These are phyloP conservation scores for Fragaria vesca DNA, from an alignment of 306 rosid species.

Conservation along the genomic window DNA sequence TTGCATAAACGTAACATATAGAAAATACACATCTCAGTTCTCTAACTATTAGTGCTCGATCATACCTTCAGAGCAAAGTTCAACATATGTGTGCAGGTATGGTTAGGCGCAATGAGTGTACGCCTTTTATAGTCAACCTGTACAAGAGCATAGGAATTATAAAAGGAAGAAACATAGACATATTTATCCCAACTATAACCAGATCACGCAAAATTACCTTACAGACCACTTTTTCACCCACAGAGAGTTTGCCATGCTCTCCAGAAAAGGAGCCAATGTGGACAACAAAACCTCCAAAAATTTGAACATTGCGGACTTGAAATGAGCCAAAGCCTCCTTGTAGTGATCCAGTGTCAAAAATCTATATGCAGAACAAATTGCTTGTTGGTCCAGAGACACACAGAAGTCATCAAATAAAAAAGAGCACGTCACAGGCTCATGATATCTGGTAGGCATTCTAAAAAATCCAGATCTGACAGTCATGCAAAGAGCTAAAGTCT, in stretches of 20 bases:
- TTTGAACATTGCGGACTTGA: slow-evolving; percentile 80
- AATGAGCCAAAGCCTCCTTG: slow-evolving; percentile 58
- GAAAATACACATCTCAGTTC: not conserved
- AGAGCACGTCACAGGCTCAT: not conserved
- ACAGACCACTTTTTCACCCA: slow-evolving; percentile 75
- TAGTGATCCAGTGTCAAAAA: slow-evolving; percentile 88
- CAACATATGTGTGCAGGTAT: slow-evolving; percentile 97
- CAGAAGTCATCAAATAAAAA: slow-evolving; percentile 5
- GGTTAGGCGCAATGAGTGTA: slow-evolving; percentile 81
- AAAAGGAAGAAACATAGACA: not conserved
- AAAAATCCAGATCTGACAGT: not conserved
- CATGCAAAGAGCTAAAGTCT: not conserved
- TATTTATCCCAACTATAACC: not conserved
- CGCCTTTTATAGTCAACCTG: slow-evolving; percentile 95
- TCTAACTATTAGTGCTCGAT: slow-evolving; percentile 6
- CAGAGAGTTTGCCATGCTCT: slow-evolving; percentile 51
- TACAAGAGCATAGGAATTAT: slow-evolving; percentile 23
- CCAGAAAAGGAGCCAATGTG: slow-evolving; percentile 73
- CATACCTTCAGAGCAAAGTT: slow-evolving; percentile 96
- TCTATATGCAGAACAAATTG: slow-evolving; percentile 37
- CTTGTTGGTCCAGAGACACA: slow-evolving; percentile 30
- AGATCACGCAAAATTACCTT: slow-evolving; percentile 49
- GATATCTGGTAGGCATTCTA: not conserved
- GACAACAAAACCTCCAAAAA: slow-evolving; percentile 79
- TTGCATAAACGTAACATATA: not conserved